phyloP scores from a whole-genome alignment of 2,329 filamentous ascomycete species.

The Penicillium sp. region DNA sequence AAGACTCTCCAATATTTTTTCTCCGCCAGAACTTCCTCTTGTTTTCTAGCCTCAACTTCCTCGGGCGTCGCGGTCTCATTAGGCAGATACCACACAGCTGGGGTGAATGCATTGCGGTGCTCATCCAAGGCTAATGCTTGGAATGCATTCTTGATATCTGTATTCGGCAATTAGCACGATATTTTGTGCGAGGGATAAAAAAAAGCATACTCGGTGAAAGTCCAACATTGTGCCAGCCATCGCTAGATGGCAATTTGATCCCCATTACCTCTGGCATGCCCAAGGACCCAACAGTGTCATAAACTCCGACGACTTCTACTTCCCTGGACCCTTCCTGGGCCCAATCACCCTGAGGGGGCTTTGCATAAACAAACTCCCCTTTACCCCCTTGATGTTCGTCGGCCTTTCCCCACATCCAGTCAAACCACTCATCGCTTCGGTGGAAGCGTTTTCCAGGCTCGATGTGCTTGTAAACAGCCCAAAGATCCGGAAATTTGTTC shows the following conservation, averaged over 20 bases:
- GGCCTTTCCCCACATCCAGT: constrained; percentile 25
- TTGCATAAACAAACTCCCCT: constrained; percentile 16
- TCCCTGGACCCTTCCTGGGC: constrained; percentile 17
- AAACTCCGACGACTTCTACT: constrained; percentile 38
- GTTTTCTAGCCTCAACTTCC: constrained; percentile 9
- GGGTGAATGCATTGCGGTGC: constrained; percentile 51
- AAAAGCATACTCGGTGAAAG: constrained; percentile 22
- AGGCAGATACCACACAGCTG: constrained; percentile 58
- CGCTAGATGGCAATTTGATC: constrained; percentile 18
- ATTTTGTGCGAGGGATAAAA: background rate
- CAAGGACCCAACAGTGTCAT: constrained; percentile 38
- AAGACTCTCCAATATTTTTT: constrained; percentile 14
- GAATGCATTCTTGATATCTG: constrained; percentile 41
- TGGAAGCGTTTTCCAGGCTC: constrained; percentile 21
- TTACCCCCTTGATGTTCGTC: constrained; percentile 24
- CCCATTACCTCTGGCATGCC: constrained; percentile 34
- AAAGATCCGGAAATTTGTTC: constrained; percentile 26
- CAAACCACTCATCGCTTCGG: constrained; percentile 25
- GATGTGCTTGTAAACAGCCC: constrained; percentile 25
- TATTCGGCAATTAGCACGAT: background rate
- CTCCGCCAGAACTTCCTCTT: constrained; percentile 8
- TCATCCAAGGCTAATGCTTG: constrained; percentile 46
- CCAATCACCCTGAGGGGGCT: constrained; percentile 13
- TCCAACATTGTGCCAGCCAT: constrained; percentile 22
- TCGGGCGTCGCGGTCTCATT: constrained; percentile 13